Percentiles rank a stretch among this genome's conserved stretches.
Evolutionary conservation across 176 grass and related monocot genomes (phyloP).

Genomic region (Triticum aestivum): IWGSC_CS_RefSeq_v2.1 NC_057796.1:372562661-372563160

Average conservation of each 20-base stretch:
- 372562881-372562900: background rate
- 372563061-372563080: background rate
- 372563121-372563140: background rate
- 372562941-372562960: too few species aligned
- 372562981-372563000: too few species aligned
- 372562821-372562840: background rate
- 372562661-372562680: constrained; percentile 68
- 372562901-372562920: background rate
- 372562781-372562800: background rate
- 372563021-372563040: too few species aligned
- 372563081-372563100: background rate
- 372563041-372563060: too few species aligned
- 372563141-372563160: background rate
- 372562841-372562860: background rate
- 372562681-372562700: constrained; percentile 79
- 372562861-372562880: background rate
- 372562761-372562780: background rate
- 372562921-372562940: too few species aligned
- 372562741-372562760: background rate
- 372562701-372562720: constrained; percentile 69
- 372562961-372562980: too few species aligned
- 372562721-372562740: constrained; percentile 30
- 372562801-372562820: background rate
- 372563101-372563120: background rate
- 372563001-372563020: too few species aligned